Evolutionary conservation across 331 rosid species (phyloP).

Genomic region (Prunus yedoensis): DNA sequence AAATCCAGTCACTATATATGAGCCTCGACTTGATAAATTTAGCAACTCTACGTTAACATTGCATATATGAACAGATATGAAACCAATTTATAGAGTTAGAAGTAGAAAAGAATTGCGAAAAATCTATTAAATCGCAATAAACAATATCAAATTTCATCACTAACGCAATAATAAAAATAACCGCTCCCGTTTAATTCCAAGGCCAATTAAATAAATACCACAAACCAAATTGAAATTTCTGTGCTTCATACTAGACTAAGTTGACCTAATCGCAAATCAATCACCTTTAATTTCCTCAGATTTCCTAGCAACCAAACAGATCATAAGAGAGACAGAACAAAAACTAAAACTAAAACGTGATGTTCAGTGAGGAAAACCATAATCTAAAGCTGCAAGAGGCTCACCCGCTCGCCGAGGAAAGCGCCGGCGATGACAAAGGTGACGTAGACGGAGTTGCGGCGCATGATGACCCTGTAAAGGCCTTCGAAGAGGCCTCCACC

Average conservation of each 20-base stretch:
- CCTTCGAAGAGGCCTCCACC: constrained; percentile 78
- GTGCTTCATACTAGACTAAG: background rate
- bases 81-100: background rate
- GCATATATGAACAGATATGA: background rate
- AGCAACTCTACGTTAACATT: background rate
- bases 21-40: background rate
- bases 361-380: background rate
- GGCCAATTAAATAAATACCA: background rate
- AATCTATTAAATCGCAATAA: background rate
- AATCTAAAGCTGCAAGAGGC: background rate
- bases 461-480: constrained; percentile 86
- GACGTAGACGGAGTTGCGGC: constrained; percentile 89
- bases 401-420: constrained; percentile 83
- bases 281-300: background rate
- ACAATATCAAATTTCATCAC: background rate
- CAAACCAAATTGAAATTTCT: background rate
- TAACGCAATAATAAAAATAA: background rate
- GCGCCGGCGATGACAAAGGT: constrained; percentile 91
- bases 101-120: background rate
- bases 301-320: constrained; percentile 7
- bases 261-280: constrained; percentile 18
- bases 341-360: background rate
- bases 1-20: background rate
- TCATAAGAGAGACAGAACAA: background rate
- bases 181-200: background rate